Base-by-base conservation (phyloP, 1,139 yeast species). In the Zygosaccharomyces pseudobailii region DNA sequence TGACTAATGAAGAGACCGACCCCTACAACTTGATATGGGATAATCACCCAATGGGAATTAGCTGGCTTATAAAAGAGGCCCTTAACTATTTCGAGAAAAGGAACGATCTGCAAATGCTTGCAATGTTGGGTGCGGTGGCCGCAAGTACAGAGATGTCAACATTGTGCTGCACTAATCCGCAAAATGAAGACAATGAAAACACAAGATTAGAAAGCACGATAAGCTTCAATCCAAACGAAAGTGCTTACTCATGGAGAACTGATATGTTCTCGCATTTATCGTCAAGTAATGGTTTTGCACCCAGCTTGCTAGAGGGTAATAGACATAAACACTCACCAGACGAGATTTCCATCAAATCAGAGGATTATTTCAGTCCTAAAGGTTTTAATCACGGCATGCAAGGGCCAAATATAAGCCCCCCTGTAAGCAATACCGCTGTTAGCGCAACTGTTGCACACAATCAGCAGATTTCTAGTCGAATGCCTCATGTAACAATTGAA, bases 91-190 rank as follows among this genome's bases (percentile, higher is more conserved):
- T 84, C 59, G 94, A 84, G 57, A 67, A 59, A 36, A 65, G 72
- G 42, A 81, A 82, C 3, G 85, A 90, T 58, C 70, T 87, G 20
- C 97, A 90, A 63, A 88, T 90, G 96, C 71, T 92, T 20, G 96
- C 96, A 0, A 84, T 87, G 87, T 68, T 89, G 61, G 80, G 94
- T 2, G 87, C 96, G 67, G 75, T 88, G 3, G 56, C 74, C 2
- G 59, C 62, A 5, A 56, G 48, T 20, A 48, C 61, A 58, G 48
- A 60, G 40, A 27, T 46, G 17, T 34, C 32, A 19, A 34, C 22
- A 23, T 21, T 37, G 10, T 30, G 43, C 13, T 42, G 44, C 23
- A 27, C 42, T 31, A 20, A 23, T 32, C 33, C 19, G 20, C 20
- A 39, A 6, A 21, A 17, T 5, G 42, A 36, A 6, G 22, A 27